Percentiles rank a stretch among this genome's conserved stretches.
Conservation (phyloP, 1,139 yeast genomes). For the Suhomyces maxii region DNA sequence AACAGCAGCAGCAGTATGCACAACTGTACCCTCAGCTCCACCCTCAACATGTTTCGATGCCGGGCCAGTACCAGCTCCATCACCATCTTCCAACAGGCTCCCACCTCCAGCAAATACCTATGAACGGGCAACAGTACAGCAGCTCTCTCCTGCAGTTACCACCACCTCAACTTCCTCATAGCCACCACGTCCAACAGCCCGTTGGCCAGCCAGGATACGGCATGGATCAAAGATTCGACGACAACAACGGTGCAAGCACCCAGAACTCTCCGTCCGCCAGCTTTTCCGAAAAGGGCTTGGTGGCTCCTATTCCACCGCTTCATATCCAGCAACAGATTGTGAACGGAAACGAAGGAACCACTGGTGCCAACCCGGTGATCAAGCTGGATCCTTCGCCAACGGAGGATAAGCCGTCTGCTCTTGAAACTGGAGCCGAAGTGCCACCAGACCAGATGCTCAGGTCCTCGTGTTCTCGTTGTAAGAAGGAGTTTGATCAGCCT, state of each 20-base stretch:
- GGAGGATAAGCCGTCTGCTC: slow-evolving; percentile 10
- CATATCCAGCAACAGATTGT: slow-evolving; percentile 47
- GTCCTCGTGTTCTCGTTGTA: slow-evolving; percentile 54
- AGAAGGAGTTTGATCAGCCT: slow-evolving; percentile 55
- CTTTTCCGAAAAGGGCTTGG: slow-evolving; percentile 26
- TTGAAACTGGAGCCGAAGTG: slow-evolving; percentile 5
- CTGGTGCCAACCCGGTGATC: slow-evolving; percentile 4
- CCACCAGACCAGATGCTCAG: slow-evolving; percentile 16
- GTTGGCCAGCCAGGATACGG: slow-evolving; percentile 3
- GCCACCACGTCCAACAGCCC: slow-evolving; percentile 2
- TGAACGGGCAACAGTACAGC: slow-evolving; percentile 4
- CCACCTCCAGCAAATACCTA: neutral
- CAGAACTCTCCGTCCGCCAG: slow-evolving; percentile 11
- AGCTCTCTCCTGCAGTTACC: slow-evolving; percentile 1
- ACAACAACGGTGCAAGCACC: neutral
- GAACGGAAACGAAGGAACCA: slow-evolving; percentile 15
- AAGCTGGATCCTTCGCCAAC: slow-evolving; percentile 16
- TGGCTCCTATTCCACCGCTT: slow-evolving; percentile 48
- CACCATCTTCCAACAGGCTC: neutral
- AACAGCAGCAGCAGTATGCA: slow-evolving; percentile 13
- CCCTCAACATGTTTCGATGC: slow-evolving; percentile 11
- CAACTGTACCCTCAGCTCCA: slow-evolving; percentile 11
- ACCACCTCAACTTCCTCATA: slow-evolving; percentile 1
- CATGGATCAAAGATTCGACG: slow-evolving; percentile 5
- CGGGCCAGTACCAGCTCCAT: slow-evolving; percentile 10